phyloP scores from a whole-genome alignment of 1,284 basidiomycete genomes.

The Ustilago trichophora region DNA sequence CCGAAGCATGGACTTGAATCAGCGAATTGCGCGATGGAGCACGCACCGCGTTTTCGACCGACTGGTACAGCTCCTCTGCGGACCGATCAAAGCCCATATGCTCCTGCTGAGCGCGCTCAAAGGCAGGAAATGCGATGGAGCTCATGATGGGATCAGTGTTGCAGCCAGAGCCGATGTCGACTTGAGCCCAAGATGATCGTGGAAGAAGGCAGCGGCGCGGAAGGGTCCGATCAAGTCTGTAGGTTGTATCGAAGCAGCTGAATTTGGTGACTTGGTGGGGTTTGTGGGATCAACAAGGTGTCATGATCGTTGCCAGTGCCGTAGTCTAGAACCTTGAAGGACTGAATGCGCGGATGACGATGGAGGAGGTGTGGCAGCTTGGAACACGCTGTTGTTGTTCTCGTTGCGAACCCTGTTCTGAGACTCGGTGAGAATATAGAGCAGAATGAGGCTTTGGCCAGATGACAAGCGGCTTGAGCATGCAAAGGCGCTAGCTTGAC shows the following conservation, averaged over 20 bases:
- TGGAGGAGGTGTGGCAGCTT: too few species aligned
- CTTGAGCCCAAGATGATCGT: too few species aligned
- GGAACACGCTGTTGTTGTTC: too few species aligned
- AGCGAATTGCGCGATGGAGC: constrained; percentile 1
- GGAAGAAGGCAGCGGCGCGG: too few species aligned
- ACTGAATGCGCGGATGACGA: not conserved
- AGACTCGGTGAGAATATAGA: not conserved
- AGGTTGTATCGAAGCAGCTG: too few species aligned
- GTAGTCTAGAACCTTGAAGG: too few species aligned
- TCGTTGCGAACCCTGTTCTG: too few species aligned
- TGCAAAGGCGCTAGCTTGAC: not conserved
- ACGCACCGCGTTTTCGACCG: constrained; percentile 13
- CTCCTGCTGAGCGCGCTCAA: constrained; percentile 40
- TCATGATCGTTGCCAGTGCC: constrained; percentile 12
- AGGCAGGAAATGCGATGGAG: constrained; percentile 37
- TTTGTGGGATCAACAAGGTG: too few species aligned
- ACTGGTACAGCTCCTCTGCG: constrained; percentile 32
- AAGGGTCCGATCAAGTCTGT: too few species aligned
- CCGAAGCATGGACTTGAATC: not conserved
- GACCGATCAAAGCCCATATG: constrained; percentile 28
- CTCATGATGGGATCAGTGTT: constrained; percentile 12
- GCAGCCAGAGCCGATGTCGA: too few species aligned
- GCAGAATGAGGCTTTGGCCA: constrained; percentile 1
- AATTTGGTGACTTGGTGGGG: too few species aligned
- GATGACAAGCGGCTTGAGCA: too few species aligned